Base-by-base conservation (phyloP, 1,284 basidiomycete species). In the Phellopilus nigrolimitatus region DNA sequence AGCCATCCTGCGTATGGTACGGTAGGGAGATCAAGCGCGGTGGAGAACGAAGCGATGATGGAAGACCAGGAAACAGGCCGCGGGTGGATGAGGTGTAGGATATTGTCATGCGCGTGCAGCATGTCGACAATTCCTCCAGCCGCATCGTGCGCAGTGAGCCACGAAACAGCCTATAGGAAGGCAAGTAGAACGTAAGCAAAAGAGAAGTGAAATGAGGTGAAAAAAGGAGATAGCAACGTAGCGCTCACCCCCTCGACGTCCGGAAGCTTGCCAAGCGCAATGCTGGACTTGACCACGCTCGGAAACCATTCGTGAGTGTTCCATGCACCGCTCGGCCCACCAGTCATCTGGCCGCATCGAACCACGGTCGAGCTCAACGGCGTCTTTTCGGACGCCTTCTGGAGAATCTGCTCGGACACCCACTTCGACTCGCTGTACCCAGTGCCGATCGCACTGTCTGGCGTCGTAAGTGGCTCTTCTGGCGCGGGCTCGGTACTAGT, bases 401-500 rank as follows among this genome's bases (percentile, higher is more conserved):
- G 39, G 13, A 58, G 39, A 13, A 58, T 55, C 17, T 36, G 17
- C 47, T 58, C 57, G 3, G 51, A 72, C 0, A 82, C 79, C 79
- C 79, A 82, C 65, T 83, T 83, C 55, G 70, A 74, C 66, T 82
- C 79, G 4, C 78, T 77, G 62, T 83, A 83, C 0, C 80, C 80
- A n/a, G 42, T 44, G 1, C 51, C 52, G 13, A 55, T 36, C 21
- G 55, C 47, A 13, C 47, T 19, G 7, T 15, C 12, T 1, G 54
- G 40, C 27, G 54, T 54, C 3, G 21, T 47, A 22, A 60, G 38
- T 12, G 49, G 49, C 5, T 24, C 51, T 53, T 59, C 56, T 7
- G 49, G 33, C 17, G 46, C 49, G n/a, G 46, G n/a, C 4, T 31
- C 31, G n/a, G 40, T 49, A 38, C 45, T 40, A 1, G 39, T 8